Percentiles rank a stretch among this genome's conserved stretches.
These are phyloP conservation scores for Lolium perenne DNA, from an alignment of 176 grass and related monocot species.

Conservation along the genomic window DNA sequence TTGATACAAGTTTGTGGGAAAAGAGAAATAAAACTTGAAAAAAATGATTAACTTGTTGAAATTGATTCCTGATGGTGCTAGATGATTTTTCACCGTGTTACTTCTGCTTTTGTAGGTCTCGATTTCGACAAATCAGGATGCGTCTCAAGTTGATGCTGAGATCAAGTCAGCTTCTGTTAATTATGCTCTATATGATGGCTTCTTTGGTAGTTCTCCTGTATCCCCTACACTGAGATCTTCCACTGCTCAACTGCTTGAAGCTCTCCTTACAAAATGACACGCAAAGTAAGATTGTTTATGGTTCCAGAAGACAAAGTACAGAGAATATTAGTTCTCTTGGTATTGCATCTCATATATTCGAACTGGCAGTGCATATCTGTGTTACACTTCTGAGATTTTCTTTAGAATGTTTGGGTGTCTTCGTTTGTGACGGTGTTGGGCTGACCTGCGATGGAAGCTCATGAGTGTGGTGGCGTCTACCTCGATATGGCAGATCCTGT, in stretches of 20 bases:
- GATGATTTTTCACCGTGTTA: background rate
- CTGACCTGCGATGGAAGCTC: no score
- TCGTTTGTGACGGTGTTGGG: no score
- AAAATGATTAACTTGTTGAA: slow-evolving; percentile 2
- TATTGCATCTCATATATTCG: background rate
- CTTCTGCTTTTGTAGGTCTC: slow-evolving; percentile 68
- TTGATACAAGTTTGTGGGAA: background rate
- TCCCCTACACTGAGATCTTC: slow-evolving; percentile 75
- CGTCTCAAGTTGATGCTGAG: slow-evolving; percentile 67
- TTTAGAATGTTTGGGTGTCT: background rate
- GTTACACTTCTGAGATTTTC: background rate
- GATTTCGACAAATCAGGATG: slow-evolving; percentile 55
- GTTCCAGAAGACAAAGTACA: background rate
- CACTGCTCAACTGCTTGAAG: slow-evolving; percentile 48
- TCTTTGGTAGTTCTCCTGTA: slow-evolving; percentile 78
- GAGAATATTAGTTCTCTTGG: slow-evolving; percentile 4
- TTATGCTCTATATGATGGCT: slow-evolving; percentile 79
- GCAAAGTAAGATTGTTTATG: background rate
- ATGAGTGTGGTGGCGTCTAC: no score
- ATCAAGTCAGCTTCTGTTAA: slow-evolving; percentile 76
- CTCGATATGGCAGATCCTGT: no score
- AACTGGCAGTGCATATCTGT: background rate
- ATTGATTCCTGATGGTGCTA: background rate
- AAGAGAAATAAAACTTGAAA: background rate
- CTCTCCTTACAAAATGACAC: slow-evolving; percentile 47